Conservation (phyloP, 768 basidiomycete genomes). For the Tylopilus felleus region DNA sequence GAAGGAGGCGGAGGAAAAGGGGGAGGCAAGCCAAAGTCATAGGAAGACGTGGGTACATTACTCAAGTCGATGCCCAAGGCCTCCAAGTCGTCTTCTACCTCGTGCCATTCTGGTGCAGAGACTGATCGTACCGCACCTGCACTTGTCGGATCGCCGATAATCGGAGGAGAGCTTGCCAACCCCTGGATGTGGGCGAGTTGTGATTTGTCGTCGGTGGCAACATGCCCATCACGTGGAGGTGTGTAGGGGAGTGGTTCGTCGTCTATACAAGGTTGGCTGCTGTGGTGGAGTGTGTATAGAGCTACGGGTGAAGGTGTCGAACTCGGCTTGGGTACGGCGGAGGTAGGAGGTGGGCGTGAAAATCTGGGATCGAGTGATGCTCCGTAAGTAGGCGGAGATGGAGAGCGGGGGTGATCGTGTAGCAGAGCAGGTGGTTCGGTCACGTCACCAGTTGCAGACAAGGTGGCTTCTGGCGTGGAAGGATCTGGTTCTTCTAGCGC, state of each 20-base stretch:
- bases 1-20: slow-evolving; percentile 34
- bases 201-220: slow-evolving; percentile 64
- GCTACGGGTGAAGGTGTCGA: slow-evolving; percentile 13
- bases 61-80: slow-evolving; percentile 8
- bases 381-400: slow-evolving; percentile 47
- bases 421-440: slow-evolving; percentile 2
- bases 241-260: slow-evolving; percentile 29
- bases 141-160: slow-evolving; percentile 9
- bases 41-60: slow-evolving; percentile 6
- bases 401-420: slow-evolving; percentile 20
- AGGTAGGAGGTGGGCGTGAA: slow-evolving; percentile 1
- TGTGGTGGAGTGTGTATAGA: slow-evolving; percentile 4
- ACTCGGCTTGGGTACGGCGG: slow-evolving; percentile 5
- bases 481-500: slow-evolving; percentile 3
- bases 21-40: slow-evolving; percentile 8
- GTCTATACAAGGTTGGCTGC: neutral
- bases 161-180: slow-evolving; percentile 53
- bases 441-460: neutral
- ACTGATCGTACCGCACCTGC: slow-evolving; percentile 23
- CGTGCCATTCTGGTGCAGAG: slow-evolving; percentile 54
- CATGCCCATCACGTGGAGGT: slow-evolving; percentile 45
- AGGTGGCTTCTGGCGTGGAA: slow-evolving; percentile 3
- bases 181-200: slow-evolving; percentile 51
- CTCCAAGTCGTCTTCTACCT: slow-evolving; percentile 43
- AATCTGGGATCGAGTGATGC: slow-evolving; percentile 22